Percentiles rank a stretch among this genome's conserved stretches.
Evolutionary conservation across 257 asterid genomes (phyloP).

Genomic region (Nicotiana sylvestris): DNA sequence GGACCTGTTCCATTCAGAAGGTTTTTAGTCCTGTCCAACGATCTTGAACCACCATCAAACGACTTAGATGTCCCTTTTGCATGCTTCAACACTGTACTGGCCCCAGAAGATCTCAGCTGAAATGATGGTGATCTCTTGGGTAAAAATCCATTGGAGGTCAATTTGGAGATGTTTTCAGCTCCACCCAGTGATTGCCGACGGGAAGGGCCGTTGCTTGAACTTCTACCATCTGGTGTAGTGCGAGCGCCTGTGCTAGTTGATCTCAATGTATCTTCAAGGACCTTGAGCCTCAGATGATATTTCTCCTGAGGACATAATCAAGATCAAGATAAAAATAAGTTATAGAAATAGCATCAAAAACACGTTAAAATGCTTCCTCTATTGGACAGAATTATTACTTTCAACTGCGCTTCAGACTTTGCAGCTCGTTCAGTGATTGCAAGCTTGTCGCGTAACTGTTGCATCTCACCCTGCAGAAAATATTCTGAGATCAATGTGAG

Average conservation of each 20-base stretch:
- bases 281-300: constrained; percentile 70
- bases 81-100: constrained; percentile 83
- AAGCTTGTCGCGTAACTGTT: constrained; percentile 90
- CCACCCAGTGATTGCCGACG: constrained; percentile 96
- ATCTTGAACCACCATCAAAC: constrained; percentile 93
- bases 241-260: constrained; percentile 59
- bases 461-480: constrained; percentile 85
- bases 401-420: constrained; percentile 81
- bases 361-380: not conserved
- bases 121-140: constrained; percentile 94
- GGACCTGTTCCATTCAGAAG: constrained; percentile 85
- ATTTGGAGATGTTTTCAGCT: constrained; percentile 74
- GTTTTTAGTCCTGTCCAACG: constrained; percentile 73
- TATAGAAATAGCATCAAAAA: not conserved
- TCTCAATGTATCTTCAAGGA: constrained; percentile 85
- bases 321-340: constrained; percentile 1
- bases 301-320: constrained; percentile 56
- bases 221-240: constrained; percentile 59
- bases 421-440: constrained; percentile 84
- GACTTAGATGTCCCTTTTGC: constrained; percentile 99
- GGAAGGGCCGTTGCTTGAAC: constrained; percentile 68
- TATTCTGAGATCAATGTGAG: not conserved
- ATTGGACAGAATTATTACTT: constrained; percentile 38
- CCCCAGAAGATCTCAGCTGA: constrained; percentile 81
- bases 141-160: constrained; percentile 73